Percentiles rank a stretch among this genome's conserved stretches.
These are phyloP conservation scores for Cyphellophora europaea DNA, from an alignment of 2,329 filamentous ascomycete genomes.

Conservation along the genomic window DNA sequence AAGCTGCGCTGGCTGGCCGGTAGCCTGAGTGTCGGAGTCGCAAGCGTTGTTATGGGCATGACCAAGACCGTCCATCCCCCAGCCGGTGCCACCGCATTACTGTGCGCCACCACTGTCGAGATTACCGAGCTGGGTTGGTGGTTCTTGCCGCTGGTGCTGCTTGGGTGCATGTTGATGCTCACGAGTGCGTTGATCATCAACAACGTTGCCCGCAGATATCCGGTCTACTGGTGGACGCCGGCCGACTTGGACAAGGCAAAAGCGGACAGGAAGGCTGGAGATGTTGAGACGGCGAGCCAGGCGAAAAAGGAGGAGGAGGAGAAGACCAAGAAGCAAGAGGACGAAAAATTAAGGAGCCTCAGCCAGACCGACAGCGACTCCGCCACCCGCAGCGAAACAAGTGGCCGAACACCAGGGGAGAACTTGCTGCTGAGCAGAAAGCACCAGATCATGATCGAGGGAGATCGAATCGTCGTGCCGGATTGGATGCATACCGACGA, in stretches of 20 bases:
- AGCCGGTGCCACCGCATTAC: conserved; percentile 62
- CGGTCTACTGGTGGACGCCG: conserved; percentile 51
- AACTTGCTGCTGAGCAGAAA: neutral
- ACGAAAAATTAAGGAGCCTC: too few species aligned
- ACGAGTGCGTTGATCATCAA: conserved; percentile 55
- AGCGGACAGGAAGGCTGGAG: neutral
- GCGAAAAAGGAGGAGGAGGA: neutral
- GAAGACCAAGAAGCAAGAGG: neutral
- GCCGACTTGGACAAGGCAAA: conserved; percentile 9
- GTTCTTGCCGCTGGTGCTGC: conserved; percentile 52
- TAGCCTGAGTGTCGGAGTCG: conserved; percentile 54
- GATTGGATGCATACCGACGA: conserved; percentile 14
- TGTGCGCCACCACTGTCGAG: conserved; percentile 53
- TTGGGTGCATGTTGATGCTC: conserved; percentile 55
- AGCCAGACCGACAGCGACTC: too few species aligned
- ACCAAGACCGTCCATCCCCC: conserved; percentile 68
- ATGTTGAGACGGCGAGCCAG: neutral
- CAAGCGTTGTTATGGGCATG: conserved; percentile 56
- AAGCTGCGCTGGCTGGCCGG: conserved; percentile 55
- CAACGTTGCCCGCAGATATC: conserved; percentile 59
- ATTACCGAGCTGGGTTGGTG: conserved; percentile 57
- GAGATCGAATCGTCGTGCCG: conserved; percentile 8
- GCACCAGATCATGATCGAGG: conserved; percentile 11
- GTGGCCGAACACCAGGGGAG: too few species aligned
- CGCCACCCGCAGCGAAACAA: too few species aligned